Conservation (phyloP, 345 rosid species). For the Linum tenue region DNA sequence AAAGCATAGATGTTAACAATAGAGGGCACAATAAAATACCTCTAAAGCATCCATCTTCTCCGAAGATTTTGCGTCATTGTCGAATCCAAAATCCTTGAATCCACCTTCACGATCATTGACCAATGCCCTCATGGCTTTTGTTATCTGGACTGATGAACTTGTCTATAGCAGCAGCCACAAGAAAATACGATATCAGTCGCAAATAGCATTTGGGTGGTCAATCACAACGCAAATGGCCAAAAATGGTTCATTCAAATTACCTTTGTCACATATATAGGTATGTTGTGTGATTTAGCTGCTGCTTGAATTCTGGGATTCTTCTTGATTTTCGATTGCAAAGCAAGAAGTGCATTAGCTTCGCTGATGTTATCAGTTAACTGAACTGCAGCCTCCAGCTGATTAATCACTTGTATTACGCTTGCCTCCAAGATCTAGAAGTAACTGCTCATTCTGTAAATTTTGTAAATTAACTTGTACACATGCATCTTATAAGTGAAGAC, state of each 20-base stretch:
- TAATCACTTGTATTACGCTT: slow-evolving; percentile 56
- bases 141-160: slow-evolving; percentile 63
- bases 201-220: slow-evolving; percentile 2
- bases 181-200: slow-evolving; percentile 7
- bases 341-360: slow-evolving; percentile 75
- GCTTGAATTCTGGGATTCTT: slow-evolving; percentile 73
- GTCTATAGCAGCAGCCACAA: slow-evolving; percentile 37
- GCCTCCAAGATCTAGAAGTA: slow-evolving; percentile 55
- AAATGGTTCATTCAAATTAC: slow-evolving; percentile 19
- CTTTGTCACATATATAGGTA: slow-evolving; percentile 71
- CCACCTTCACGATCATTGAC: slow-evolving; percentile 42
- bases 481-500: not conserved
- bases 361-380: slow-evolving; percentile 58
- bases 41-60: slow-evolving; percentile 78
- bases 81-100: slow-evolving; percentile 37
- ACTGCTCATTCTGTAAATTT: slow-evolving; percentile 34
- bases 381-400: slow-evolving; percentile 46
- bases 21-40: slow-evolving; percentile 26
- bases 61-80: slow-evolving; percentile 35
- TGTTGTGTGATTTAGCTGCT: slow-evolving; percentile 53
- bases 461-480: not conserved
- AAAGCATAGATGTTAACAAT: not conserved
- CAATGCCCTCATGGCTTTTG: slow-evolving; percentile 48
- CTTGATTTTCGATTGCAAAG: slow-evolving; percentile 70
- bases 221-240: not conserved